A percentile compares a stretch with the other conserved stretches of the same genome.
Conservation (phyloP, 768 basidiomycete species). For the Pleurotus sapidus region DNA sequence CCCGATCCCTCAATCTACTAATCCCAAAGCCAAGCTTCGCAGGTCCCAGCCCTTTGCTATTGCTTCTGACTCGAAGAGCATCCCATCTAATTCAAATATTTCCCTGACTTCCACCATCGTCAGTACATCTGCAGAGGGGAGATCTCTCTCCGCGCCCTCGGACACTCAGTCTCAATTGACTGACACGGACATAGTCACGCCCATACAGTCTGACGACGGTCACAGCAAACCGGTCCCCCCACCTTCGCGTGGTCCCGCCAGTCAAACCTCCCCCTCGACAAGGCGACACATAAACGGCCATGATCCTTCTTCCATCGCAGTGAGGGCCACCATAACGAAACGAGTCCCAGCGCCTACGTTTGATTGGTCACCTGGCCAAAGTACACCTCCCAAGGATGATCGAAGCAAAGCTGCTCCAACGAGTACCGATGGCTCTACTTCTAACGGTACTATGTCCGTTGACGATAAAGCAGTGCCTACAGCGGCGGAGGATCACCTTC, state of each 20-base stretch:
- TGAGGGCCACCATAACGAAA: slow-evolving; percentile 1
- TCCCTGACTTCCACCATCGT: slow-evolving; percentile 18
- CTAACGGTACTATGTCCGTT: too few relatives aligned
- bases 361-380: background rate
- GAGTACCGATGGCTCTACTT: too few relatives aligned
- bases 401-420: too few relatives aligned
- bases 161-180: background rate
- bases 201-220: slow-evolving; percentile 3
- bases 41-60: background rate
- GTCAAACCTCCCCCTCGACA: background rate
- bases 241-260: background rate
- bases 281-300: background rate
- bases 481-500: too few relatives aligned
- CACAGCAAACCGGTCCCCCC: background rate
- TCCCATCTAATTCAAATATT: slow-evolving; percentile 26
- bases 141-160: background rate
- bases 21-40: slow-evolving; percentile 17
- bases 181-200: background rate
- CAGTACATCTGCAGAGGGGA: background rate
- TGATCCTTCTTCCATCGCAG: slow-evolving; percentile 1
- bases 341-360: background rate
- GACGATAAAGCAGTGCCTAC: too few relatives aligned
- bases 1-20: slow-evolving; percentile 9
- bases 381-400: too few relatives aligned
- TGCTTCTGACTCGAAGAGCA: slow-evolving; percentile 8